Conservation (phyloP, 2,329 filamentous ascomycete species). For the Albifimbria verrucaria region DNA sequence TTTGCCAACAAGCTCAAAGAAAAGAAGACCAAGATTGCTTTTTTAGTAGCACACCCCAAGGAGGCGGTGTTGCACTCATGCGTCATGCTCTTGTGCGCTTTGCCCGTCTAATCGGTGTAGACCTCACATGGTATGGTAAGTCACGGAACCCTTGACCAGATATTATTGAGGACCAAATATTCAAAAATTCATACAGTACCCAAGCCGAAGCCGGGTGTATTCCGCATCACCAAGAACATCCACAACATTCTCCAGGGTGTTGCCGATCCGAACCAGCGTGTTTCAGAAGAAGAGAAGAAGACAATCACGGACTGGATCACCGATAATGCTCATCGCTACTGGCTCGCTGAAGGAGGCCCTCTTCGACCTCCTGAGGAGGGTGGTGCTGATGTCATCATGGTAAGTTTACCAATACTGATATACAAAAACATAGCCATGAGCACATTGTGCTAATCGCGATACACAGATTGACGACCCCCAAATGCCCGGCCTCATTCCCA, state of each 20-base stretch:
- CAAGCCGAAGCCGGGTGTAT: slow-evolving; percentile 74
- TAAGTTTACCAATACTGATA: slow-evolving; percentile 27
- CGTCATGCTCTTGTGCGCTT: slow-evolving; percentile 74
- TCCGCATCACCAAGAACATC: slow-evolving; percentile 81
- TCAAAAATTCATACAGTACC: slow-evolving; percentile 49
- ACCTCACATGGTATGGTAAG: slow-evolving; percentile 69
- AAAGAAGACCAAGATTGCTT: slow-evolving; percentile 69
- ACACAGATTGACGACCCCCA: slow-evolving; percentile 75
- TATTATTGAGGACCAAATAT: not conserved
- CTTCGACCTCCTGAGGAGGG: slow-evolving; percentile 62
- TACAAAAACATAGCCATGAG: not conserved
- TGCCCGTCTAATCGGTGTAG: slow-evolving; percentile 61
- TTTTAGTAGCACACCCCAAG: slow-evolving; percentile 77
- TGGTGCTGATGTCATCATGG: slow-evolving; percentile 71
- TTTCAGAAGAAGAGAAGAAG: slow-evolving; percentile 58
- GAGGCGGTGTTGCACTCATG: slow-evolving; percentile 82
- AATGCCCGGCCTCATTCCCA: slow-evolving; percentile 74
- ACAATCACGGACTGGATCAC: slow-evolving; percentile 69
- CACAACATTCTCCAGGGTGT: slow-evolving; percentile 88
- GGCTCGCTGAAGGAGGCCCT: slow-evolving; percentile 66
- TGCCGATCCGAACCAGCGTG: slow-evolving; percentile 59
- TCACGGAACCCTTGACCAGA: slow-evolving; percentile 8
- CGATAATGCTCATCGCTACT: slow-evolving; percentile 72
- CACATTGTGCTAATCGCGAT: not conserved
- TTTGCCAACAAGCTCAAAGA: slow-evolving; percentile 61